These are phyloP conservation scores for Scleromitrula shiraiana DNA, from an alignment of 2,329 filamentous ascomycete species.

Conservation along the genomic window DNA sequence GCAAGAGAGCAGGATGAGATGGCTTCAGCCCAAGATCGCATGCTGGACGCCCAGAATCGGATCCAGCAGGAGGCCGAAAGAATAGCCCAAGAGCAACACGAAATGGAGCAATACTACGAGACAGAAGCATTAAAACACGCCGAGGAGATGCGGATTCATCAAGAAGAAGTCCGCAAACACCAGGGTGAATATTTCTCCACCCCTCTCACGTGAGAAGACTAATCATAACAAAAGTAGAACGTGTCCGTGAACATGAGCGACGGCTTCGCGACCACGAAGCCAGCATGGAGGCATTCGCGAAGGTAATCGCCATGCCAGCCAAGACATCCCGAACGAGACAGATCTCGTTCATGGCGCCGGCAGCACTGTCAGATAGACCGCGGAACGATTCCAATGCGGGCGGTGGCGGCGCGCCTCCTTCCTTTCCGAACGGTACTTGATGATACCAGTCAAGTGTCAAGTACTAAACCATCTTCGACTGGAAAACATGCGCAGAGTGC, in stretches of 20 bases:
- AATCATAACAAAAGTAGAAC: conserved; percentile 7
- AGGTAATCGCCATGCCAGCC: conserved; percentile 28
- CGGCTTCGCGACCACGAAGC: conserved; percentile 24
- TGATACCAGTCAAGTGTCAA: not conserved
- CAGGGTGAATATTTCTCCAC: conserved; percentile 14
- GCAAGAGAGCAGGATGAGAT: conserved; percentile 22
- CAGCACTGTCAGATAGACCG: not conserved
- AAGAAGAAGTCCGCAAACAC: conserved; percentile 26
- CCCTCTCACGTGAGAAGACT: not conserved
- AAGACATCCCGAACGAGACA: conserved; percentile 21
- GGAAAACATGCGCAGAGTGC: not conserved
- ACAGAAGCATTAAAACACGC: conserved; percentile 27
- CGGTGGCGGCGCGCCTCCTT: not conserved
- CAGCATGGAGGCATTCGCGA: conserved; percentile 26
- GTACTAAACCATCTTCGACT: not conserved
- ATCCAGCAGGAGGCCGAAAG: conserved; percentile 23
- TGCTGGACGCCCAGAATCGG: conserved; percentile 19
- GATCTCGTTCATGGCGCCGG: conserved; percentile 20
- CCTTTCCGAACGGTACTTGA: not conserved
- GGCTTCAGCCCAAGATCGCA: conserved; percentile 17
- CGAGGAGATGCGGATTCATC: conserved; percentile 26
- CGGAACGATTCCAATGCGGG: not conserved
- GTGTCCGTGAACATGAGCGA: conserved; percentile 19
- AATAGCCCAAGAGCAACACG: conserved; percentile 28
- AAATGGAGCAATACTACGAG: conserved; percentile 29